Conservation (phyloP, 768 basidiomycete species). For the Rhodotorula diobovata region DNA sequence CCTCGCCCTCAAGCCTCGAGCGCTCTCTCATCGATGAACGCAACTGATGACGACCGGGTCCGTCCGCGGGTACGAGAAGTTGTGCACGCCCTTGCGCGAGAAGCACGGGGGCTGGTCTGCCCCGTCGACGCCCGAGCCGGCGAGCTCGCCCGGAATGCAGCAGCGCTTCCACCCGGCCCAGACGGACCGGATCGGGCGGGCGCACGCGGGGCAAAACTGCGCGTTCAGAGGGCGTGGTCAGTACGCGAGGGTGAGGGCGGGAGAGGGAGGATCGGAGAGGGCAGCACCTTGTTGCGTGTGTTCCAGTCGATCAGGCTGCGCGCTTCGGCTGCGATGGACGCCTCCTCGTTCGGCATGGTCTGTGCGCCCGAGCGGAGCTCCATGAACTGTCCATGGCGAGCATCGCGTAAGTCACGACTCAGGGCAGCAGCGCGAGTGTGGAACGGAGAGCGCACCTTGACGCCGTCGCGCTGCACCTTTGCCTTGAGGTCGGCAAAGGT, state of each 20-base stretch:
- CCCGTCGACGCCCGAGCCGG: neutral
- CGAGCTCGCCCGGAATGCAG: slow-evolving; percentile 56
- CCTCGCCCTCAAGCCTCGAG: no score
- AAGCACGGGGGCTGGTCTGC: slow-evolving; percentile 26
- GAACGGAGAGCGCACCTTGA: neutral
- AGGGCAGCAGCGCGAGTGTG: accelerated
- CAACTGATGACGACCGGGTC: slow-evolving; percentile 81
- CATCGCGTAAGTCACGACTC: slow-evolving; percentile 10
- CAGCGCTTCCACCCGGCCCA: slow-evolving; percentile 96
- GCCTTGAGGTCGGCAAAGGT: slow-evolving; percentile 45
- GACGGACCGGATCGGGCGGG: slow-evolving; percentile 69
- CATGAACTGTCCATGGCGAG: slow-evolving; percentile 53
- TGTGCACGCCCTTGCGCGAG: slow-evolving; percentile 73
- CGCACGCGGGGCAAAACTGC: slow-evolving; percentile 77
- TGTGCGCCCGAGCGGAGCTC: slow-evolving; percentile 63
- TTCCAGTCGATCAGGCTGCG: slow-evolving; percentile 92
- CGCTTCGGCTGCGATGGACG: slow-evolving; percentile 70
- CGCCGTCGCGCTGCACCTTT: slow-evolving; percentile 43
- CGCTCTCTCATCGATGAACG: no score
- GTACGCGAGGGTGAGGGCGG: neutral
- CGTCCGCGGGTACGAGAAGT: slow-evolving; percentile 61
- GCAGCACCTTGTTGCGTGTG: slow-evolving; percentile 67
- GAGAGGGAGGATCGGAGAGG: neutral
- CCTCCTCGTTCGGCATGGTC: slow-evolving; percentile 60
- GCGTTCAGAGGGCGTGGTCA: neutral